Evolutionary conservation across 2,329 filamentous ascomycete genomes (phyloP), one percentile per base, ranked within the genome.

Genomic region (Penicillium sumatraense): DNA sequence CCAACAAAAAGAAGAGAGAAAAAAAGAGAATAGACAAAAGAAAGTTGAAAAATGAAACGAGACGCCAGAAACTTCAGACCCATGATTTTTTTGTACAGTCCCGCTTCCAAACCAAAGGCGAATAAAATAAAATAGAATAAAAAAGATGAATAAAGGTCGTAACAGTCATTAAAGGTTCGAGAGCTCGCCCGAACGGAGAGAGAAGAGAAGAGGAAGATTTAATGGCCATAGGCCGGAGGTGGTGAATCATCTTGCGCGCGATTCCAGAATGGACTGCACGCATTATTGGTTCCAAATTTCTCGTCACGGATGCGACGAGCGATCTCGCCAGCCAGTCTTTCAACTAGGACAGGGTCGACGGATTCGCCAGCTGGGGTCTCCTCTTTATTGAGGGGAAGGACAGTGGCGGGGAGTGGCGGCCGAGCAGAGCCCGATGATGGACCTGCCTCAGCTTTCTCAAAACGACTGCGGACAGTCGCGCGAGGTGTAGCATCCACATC

Each of bases 281-380:
- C 58, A 27, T 65, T 69, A 46, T 60, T 64, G 18, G 64, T 54
- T 48, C 73, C 66, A 42, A 72, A 70, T 75, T 96, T 95, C 76
- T 96, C 90, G 64, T 96, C 90, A 62, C 93, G 90, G 61, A 96
- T 91, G 53, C 91, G 89, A 57, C 73, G 73, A 31, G 92, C 91
- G 66, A 98, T 93, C 74, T 98, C 95, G 60, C 88, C 88, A 5
- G 93, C 93, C 85, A 99, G 95, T 79, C 96, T 74, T 65, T 77
- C 75, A 49, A 80, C 76, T 65, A 77, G 72, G 4, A 72, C 73
- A 58, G 79, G 75, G 56, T 82, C 78, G n/a, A 81, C 69, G 21
- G 80, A 72, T 14, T 68, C 68, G 27, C 72, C 67, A 21, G 61
- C 61, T 8, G 58, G 42, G 5, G 62, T 65, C 4, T 72, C 64